Base-by-base conservation (phyloP, 2,329 filamentous ascomycete genomes). In the Neofusicoccum ribis region DNA sequence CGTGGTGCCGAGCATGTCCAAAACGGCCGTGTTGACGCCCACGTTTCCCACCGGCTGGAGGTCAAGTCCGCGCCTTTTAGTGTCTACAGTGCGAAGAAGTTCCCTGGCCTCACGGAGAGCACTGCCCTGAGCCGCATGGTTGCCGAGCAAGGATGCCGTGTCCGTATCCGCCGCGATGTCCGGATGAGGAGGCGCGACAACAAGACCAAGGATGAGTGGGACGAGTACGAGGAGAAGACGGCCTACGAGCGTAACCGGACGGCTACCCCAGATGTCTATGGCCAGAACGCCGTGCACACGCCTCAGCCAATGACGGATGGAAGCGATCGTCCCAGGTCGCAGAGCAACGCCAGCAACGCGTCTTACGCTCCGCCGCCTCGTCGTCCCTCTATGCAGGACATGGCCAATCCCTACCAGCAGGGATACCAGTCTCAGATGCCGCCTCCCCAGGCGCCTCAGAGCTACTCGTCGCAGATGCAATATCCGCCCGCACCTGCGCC, bases 81-180 rank as follows among this genome's bases (percentile, higher is more conserved):
- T 56, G 95, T 98, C 47, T 98, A 86, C 82, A 97, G 93, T 72
- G 95, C 95, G 60, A 99, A 98, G 88, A 98, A 97, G 82, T 99
- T 99, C 81, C 95, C 95, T 15, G 95, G 94, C 17, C 82, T 98
- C 66, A 90, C 91, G 50, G 92, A 95, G 77, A 97, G 93, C 80
- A 99, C 95, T 0, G 83, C 86, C 12, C 83, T 98, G 58, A 97
- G 93, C 79, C 90, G 93, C 68, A 90, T 92, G 41, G 93, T 99
- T 49, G 93, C 94, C 17, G 94, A 99, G 78, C 95, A 99, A 79
- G 95, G 95, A 66, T 98, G 95, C 78, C 92, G 94, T 70, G 95
- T 99, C 34, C 90, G 95, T 51, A 99, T 99, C 72, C 88, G 95
- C 65, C 91, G 95, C 68, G 95, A 98, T 79, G 92, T 96, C 6